Percentiles rank a stretch among this genome's conserved stretches.
Conservation (phyloP, 2,329 filamentous ascomycete genomes). For the Colletotrichum noveboracense region DNA sequence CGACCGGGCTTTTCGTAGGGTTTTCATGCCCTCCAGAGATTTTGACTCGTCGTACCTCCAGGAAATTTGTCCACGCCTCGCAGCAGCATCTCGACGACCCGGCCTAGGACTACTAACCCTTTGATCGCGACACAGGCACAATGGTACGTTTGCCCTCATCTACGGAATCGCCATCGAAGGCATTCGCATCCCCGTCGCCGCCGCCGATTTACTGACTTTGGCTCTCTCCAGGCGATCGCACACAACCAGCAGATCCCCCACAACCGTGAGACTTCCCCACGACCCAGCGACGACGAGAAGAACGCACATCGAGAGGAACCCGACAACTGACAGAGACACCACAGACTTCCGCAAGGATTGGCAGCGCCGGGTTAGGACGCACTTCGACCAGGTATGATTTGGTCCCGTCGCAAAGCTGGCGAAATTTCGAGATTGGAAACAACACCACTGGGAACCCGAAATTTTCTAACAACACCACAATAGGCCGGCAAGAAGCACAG, state of each 20-base stretch:
- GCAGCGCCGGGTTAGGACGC: conserved; percentile 97
- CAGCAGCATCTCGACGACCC: conserved; percentile 21
- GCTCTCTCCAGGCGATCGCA: conserved; percentile 76
- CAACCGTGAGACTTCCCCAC: conserved; percentile 74
- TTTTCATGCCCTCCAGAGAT: conserved; percentile 47
- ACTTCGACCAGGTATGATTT: conserved; percentile 95
- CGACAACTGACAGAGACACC: conserved; percentile 42
- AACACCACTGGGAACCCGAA: conserved; percentile 24
- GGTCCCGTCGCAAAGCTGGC: conserved; percentile 11
- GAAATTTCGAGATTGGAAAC: conserved; percentile 24
- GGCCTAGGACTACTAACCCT: conserved; percentile 29
- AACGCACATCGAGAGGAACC: conserved; percentile 25
- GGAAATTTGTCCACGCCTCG: conserved; percentile 27
- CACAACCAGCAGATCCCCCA: conserved; percentile 98
- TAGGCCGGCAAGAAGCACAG: conserved; percentile 96
- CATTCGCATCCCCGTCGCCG: background rate
- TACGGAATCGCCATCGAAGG: background rate
- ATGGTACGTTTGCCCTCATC: conserved; percentile 46
- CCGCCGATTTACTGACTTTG: conserved; percentile 5
- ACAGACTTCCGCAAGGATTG: conserved; percentile 99
- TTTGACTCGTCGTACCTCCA: conserved; percentile 38
- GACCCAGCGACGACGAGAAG: background rate
- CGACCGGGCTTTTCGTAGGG: conserved; percentile 35
- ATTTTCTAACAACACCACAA: conserved; percentile 1
- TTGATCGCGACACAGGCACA: conserved; percentile 58